Evolutionary conservation across 2,329 filamentous ascomycete species (phyloP).

Genomic region (Aspergillus brunneoviolaceus): DNA sequence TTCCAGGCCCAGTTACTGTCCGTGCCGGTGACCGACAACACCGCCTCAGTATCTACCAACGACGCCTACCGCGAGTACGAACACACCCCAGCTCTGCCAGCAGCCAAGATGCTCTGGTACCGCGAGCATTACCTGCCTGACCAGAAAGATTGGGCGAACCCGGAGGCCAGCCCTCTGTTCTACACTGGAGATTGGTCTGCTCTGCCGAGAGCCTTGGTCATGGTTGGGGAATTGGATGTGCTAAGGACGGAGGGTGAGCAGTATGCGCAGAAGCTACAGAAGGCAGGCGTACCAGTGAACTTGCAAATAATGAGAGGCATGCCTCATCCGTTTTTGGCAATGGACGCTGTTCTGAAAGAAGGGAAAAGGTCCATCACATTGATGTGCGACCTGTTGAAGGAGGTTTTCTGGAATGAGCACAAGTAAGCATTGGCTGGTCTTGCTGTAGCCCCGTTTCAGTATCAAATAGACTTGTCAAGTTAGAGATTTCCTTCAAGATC

Average conservation of each 20-base stretch:
- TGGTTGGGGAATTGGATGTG: conserved; percentile 59
- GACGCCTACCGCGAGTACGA: conserved; percentile 53
- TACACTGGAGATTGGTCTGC: conserved; percentile 51
- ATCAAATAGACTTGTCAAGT: no score
- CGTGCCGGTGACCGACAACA: conserved; percentile 61
- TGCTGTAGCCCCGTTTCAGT: not conserved
- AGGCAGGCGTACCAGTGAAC: conserved; percentile 50
- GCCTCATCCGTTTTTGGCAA: conserved; percentile 60
- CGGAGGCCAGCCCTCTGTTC: conserved; percentile 57
- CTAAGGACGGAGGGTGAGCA: conserved; percentile 54
- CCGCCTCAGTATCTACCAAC: conserved; percentile 47
- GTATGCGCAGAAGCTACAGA: conserved; percentile 51
- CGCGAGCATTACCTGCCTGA: conserved; percentile 58
- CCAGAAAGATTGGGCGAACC: conserved; percentile 46
- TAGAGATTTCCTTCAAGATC: no score
- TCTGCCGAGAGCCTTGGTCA: conserved; percentile 53
- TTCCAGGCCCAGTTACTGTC: conserved; percentile 55
- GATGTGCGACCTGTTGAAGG: conserved; percentile 40
- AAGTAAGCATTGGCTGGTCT: not conserved
- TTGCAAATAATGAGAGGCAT: conserved; percentile 55
- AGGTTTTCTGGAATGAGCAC: conserved; percentile 28
- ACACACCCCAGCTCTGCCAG: conserved; percentile 53
- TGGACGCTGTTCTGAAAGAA: conserved; percentile 56
- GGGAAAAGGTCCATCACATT: conserved; percentile 53
- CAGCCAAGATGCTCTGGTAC: conserved; percentile 62